Evolutionary conservation across 1,139 yeast species (phyloP).

Genomic region (Saccharomyces hybrid): DNA sequence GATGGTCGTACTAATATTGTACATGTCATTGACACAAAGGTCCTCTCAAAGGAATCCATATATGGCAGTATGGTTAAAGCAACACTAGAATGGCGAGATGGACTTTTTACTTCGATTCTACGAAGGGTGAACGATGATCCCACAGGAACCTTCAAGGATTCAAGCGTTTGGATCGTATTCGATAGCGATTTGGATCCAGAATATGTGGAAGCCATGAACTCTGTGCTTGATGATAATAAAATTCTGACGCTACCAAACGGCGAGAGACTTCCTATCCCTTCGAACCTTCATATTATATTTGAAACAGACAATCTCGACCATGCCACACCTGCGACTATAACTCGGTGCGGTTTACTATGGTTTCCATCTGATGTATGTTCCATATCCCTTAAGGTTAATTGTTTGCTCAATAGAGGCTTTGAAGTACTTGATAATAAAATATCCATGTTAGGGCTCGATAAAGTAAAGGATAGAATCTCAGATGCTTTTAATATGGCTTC

Average conservation of each 20-base stretch:
- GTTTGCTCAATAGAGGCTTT: not conserved
- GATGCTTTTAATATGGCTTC: not conserved
- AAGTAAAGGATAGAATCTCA: not conserved
- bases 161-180: constrained; percentile 67
- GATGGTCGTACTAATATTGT: constrained; percentile 37
- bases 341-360: constrained; percentile 90
- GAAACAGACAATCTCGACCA: constrained; percentile 61
- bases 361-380: constrained; percentile 35
- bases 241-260: constrained; percentile 82
- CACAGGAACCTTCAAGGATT: constrained; percentile 50
- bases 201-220: constrained; percentile 88
- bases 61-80: constrained; percentile 67
- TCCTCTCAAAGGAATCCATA: constrained; percentile 54
- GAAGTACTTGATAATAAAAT: not conserved
- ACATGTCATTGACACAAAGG: constrained; percentile 66
- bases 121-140: constrained; percentile 52
- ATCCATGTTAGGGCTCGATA: not conserved
- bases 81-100: constrained; percentile 92
- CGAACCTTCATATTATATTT: constrained; percentile 58
- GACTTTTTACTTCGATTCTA: constrained; percentile 63
- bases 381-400: not conserved
- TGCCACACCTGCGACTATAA: constrained; percentile 87
- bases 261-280: constrained; percentile 65
- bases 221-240: constrained; percentile 84
- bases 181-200: constrained; percentile 93